Evolutionary conservation across 768 basidiomycete genomes (phyloP), one percentile per base, ranked within the genome.

Genomic region (Tricholoma saponaceum): DNA sequence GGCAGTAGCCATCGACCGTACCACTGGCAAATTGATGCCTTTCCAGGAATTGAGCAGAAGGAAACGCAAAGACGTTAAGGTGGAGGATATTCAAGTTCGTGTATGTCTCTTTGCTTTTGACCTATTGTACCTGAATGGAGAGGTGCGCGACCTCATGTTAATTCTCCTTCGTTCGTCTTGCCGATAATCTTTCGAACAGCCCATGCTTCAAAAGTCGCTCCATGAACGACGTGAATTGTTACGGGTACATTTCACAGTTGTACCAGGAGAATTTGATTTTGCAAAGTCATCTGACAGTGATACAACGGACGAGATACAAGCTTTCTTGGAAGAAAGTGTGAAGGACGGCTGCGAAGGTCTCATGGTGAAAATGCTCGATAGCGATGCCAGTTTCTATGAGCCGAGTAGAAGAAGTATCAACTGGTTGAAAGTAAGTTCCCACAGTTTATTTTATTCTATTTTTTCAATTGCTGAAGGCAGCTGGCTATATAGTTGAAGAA

Each of bases 351-450:
- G 97, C 69, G 97, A 99, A 71, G 97, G 97, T 9, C 82, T 99
- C 47, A 99, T 99, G 97, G 93, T 99, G 58, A 99, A 99, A 77
- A 96, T 97, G 94, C 76, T 99, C 16, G 92, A 96, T 41, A 89
- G 84, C 47, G 89, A 93, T 37, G 91, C 89, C 6, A 92, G 94
- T 70, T 92, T 83, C 65, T 99, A 99, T 68, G 95, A 98, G 72
- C 97, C 97, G 8, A 96, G 93, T 70, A 77, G 96, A 57, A 79
- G 97, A 39, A 95, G 92, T 74, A 89, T 98, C 55, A 98, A 98
- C 68, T 99, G 97, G 97, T 76, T 99, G 14, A 99, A 99, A 85
- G 96, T 94, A 70, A 62, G 55, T 54, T 18, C 5, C 13, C 22
- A 20, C 12, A 7, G 16, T 16, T 3, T 10, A 20, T 5, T 50